Evolutionary conservation across 805 yeast species (phyloP).

Genomic region (Yarrowia sp.): DNA sequence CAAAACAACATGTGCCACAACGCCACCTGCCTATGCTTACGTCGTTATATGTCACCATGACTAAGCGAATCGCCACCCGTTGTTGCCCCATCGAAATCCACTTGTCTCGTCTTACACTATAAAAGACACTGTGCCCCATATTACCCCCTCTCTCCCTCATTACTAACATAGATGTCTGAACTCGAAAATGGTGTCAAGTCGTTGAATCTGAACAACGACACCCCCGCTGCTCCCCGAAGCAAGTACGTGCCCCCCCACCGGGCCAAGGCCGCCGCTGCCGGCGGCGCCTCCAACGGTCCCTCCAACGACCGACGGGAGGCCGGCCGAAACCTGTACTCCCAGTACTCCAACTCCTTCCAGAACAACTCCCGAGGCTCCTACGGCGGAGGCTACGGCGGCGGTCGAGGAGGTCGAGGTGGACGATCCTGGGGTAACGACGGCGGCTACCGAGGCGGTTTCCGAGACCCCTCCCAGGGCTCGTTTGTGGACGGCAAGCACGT

Average conservation of each 20-base stretch:
- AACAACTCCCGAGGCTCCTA: conserved; percentile 45
- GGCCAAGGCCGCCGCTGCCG: conserved; percentile 38
- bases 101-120: background rate
- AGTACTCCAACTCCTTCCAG: conserved; percentile 44
- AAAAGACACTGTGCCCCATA: background rate
- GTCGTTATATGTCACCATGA: background rate
- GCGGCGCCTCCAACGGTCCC: background rate
- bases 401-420: conserved; percentile 49
- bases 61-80: no score
- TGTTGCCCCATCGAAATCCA: no score
- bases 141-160: background rate
- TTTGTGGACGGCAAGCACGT: conserved; percentile 88
- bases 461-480: conserved; percentile 69
- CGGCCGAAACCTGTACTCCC: conserved; percentile 42
- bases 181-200: conserved; percentile 38
- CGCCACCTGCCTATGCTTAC: background rate
- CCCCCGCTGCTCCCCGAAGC: conserved; percentile 35
- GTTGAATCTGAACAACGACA: conserved; percentile 39
- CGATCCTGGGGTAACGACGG: conserved; percentile 46
- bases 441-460: conserved; percentile 48
- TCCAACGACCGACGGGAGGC: conserved; percentile 32
- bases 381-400: conserved; percentile 48
- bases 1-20: no score
- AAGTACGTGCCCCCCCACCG: conserved; percentile 40
- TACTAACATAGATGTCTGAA: conserved; percentile 38